Base-by-base conservation (phyloP, 164 flowering plant genomes). In the Sedum album region DNA sequence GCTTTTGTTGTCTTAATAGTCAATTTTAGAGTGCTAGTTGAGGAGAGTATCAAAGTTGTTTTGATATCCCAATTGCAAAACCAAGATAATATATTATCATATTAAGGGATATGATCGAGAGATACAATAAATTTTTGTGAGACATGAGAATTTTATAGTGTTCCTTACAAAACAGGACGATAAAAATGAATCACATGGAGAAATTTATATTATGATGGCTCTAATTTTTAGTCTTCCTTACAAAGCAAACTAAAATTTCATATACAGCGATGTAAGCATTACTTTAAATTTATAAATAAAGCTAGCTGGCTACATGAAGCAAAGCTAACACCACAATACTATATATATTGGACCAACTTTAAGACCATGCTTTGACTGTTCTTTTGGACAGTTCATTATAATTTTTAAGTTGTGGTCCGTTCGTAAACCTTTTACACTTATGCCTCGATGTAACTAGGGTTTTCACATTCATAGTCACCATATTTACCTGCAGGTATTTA, bases 361-460 rank as follows among this genome's bases (percentile, higher is more conserved):
- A 57, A 30, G 62, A 23, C 33, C 33, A 11, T 57, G 25, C 62
- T 44, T 44, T 44, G 48, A 57, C 62, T 28, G 62, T 57, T 57
- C 62, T 57, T 51, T 57, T 57, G 62, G 35, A 57, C 35, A 10
- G 62, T 26, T 57, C 62, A 15, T 1, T 26, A 26, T 8, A 26
- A 26, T 28, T 4, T 57, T 57, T 57, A n/a, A n/a, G n/a, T 7
- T 28, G 62, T 28, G 62, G 33, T 26, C n/a, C 1, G 48, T 44
- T 17, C 15, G 48, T 11, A 44, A 44, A 44, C 48, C 17, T 44
- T 11, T 1, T 44, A 44, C 18, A 44, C 42, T 39, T 14, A 39
- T 39, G 42, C 42, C 48, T 44, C 15, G 15, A 44, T 44, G 48
- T 44, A 17, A 35, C 38, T 9, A 44, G 48, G n/a, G 48, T 44